Percentiles rank a stretch among this genome's conserved stretches.
Evolutionary conservation across 257 asterid species (phyloP).

Genomic region (Anisodus acutangulus): DNA sequence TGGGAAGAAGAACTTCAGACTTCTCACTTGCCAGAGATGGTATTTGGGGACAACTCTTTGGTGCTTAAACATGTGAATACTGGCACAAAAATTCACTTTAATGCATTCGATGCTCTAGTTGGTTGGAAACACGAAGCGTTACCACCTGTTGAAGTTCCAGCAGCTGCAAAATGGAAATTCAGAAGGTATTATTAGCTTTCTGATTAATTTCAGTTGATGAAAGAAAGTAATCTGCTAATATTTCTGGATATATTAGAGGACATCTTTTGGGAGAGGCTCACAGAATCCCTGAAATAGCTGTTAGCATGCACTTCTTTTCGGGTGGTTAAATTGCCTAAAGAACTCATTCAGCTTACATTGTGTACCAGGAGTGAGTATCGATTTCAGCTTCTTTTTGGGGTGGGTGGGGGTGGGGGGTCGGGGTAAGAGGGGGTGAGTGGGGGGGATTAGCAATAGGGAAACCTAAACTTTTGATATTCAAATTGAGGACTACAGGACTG

Average conservation of each 20-base stretch:
- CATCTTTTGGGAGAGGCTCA: not conserved
- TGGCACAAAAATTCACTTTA: slow-evolving; percentile 69
- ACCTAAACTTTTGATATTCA: not conserved
- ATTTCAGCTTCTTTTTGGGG: not conserved
- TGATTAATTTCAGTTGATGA: not conserved
- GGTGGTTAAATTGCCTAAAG: not conserved
- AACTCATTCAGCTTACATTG: not conserved
- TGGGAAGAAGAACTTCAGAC: slow-evolving; percentile 95
- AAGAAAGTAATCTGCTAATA: not conserved
- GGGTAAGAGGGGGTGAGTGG: not conserved
- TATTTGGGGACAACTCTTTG: slow-evolving; percentile 88
- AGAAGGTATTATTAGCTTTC: slow-evolving; percentile 55
- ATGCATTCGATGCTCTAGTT: slow-evolving; percentile 88
- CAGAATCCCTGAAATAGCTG: not conserved
- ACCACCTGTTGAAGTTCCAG: slow-evolving; percentile 99
- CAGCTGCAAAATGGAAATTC: slow-evolving; percentile 94
- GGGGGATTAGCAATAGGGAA: not conserved
- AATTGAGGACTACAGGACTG: not conserved
- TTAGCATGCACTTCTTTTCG: not conserved
- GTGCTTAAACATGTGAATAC: slow-evolving; percentile 70
- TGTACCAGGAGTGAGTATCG: not conserved
- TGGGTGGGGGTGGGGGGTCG: not conserved
- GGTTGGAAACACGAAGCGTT: slow-evolving; percentile 91
- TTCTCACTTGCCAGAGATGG: slow-evolving; percentile 93
- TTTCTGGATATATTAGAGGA: not conserved